Conservation (phyloP, 2,329 filamentous ascomycete genomes). For the Salinomyces thailandicus region DNA sequence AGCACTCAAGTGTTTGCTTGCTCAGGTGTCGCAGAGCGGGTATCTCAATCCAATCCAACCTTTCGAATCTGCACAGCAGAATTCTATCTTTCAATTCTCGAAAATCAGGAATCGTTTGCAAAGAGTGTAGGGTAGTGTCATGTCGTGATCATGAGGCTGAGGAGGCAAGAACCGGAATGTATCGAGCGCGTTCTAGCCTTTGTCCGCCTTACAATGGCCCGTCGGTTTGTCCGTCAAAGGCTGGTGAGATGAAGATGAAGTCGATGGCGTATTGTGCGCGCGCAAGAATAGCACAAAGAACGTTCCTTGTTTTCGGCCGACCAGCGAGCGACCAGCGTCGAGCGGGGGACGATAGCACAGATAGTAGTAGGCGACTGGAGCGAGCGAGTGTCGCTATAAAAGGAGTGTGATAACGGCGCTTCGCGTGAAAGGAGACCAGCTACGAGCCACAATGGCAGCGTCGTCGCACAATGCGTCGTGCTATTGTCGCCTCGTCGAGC, state of each 20-base stretch:
- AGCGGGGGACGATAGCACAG: not conserved
- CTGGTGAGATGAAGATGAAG: not conserved
- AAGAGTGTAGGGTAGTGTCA: not conserved
- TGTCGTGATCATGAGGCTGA: not conserved
- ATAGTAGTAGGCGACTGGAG: not conserved
- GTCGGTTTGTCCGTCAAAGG: conserved; percentile 1
- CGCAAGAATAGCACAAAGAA: conserved; percentile 4
- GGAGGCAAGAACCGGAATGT: conserved; percentile 1
- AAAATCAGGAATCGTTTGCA: not conserved
- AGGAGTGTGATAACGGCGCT: not conserved
- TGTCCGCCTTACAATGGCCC: conserved; percentile 4
- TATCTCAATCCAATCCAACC: conserved; percentile 3
- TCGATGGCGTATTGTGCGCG: conserved; percentile 1
- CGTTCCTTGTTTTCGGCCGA: not conserved
- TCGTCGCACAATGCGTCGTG: conserved; percentile 1
- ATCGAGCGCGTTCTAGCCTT: conserved; percentile 4
- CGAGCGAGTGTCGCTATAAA: not conserved
- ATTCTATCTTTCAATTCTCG: not conserved
- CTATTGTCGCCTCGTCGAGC: conserved; percentile 7
- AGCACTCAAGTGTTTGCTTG: not conserved
- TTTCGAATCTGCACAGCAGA: conserved; percentile 5
- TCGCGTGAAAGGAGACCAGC: not conserved
- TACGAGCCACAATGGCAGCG: not conserved
- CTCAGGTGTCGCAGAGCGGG: not conserved
- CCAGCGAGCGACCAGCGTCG: not conserved